Percentiles rank a stretch among this genome's conserved stretches.
Conservation (phyloP, 805 yeast species). For the Ogataea angusta region DNA sequence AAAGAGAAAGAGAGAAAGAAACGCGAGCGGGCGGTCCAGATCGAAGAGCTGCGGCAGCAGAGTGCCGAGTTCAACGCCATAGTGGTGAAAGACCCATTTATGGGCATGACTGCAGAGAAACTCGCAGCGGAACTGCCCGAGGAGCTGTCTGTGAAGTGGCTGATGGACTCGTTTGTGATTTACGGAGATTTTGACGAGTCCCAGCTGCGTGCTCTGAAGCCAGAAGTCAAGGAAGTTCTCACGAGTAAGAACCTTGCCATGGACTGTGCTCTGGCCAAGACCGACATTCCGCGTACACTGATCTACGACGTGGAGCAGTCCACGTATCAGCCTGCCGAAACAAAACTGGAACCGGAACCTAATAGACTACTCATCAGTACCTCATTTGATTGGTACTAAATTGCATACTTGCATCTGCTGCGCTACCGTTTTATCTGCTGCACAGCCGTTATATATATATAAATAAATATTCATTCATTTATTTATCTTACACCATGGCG, state of each 20-base stretch:
- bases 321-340: background rate
- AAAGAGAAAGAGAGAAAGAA: slow-evolving; percentile 28
- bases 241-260: slow-evolving; percentile 45
- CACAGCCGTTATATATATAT: slow-evolving; percentile 5
- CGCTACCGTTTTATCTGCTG: background rate
- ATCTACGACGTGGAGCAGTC: slow-evolving; percentile 22
- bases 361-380: slow-evolving; percentile 3
- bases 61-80: slow-evolving; percentile 47
- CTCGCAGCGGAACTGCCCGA: slow-evolving; percentile 33
- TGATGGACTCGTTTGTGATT: slow-evolving; percentile 39
- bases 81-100: slow-evolving; percentile 47
- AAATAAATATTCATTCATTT: background rate
- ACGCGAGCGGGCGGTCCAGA: slow-evolving; percentile 26
- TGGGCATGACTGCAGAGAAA: slow-evolving; percentile 49
- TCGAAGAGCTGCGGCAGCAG: slow-evolving; percentile 22
- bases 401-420: background rate
- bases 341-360: background rate
- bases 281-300: slow-evolving; percentile 37
- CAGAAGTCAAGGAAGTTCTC: slow-evolving; percentile 36
- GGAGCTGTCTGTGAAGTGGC: slow-evolving; percentile 38
- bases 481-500: background rate
- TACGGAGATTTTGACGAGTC: slow-evolving; percentile 35
- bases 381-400: slow-evolving; percentile 10
- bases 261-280: slow-evolving; percentile 43
- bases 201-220: slow-evolving; percentile 39